A percentile compares a stretch with the other conserved stretches of the same genome.
Evolutionary conservation across 306 rosid species (phyloP).

Genomic region (Vigna unguiculata): DNA sequence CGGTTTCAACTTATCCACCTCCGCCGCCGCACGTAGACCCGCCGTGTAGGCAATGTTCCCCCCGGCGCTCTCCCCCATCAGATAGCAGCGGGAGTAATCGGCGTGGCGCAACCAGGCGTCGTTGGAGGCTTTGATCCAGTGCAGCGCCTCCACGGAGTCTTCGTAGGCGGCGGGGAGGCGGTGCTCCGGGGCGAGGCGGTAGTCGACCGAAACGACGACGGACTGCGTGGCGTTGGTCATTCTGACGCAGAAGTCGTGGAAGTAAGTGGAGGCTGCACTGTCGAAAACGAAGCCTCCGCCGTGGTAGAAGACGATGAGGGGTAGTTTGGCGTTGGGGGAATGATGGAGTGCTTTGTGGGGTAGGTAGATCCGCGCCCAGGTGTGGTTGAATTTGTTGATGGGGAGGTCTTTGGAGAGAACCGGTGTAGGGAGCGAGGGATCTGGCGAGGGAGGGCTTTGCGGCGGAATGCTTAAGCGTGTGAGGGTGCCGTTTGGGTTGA

Average conservation of each 20-base stretch:
- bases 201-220: constrained; percentile 58
- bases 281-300: constrained; percentile 63
- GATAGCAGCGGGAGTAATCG: constrained; percentile 53
- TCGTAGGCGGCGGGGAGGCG: constrained; percentile 58
- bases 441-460: constrained; percentile 48
- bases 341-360: constrained; percentile 44
- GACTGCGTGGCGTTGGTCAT: constrained; percentile 40
- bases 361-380: constrained; percentile 56
- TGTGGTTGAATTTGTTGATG: constrained; percentile 52
- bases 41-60: constrained; percentile 60
- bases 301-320: constrained; percentile 58
- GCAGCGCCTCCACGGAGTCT: constrained; percentile 58
- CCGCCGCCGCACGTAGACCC: constrained; percentile 56
- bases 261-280: constrained; percentile 50
- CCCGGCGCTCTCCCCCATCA: constrained; percentile 69
- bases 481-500: constrained; percentile 57
- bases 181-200: constrained; percentile 67
- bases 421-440: constrained; percentile 41
- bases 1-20: constrained; percentile 42
- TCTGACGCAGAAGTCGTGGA: constrained; percentile 48
- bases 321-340: constrained; percentile 35
- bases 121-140: constrained; percentile 50
- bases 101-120: constrained; percentile 59
- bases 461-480: constrained; percentile 48
- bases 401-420: constrained; percentile 58